phyloP scores from a whole-genome alignment of 2,329 filamentous ascomycete species.

The Diaporthe humulicola region DNA sequence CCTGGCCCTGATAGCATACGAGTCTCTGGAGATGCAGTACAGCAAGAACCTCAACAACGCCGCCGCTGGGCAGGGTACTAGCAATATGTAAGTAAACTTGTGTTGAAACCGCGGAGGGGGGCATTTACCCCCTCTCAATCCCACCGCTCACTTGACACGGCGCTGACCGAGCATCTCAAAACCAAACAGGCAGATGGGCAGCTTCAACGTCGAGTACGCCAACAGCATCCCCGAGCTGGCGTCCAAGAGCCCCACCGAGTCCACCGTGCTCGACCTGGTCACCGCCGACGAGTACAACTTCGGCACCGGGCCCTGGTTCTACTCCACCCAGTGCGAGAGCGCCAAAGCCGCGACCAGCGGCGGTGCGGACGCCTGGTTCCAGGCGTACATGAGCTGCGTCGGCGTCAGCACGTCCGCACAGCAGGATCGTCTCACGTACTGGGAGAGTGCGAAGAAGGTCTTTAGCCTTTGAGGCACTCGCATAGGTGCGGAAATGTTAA shows the following conservation, averaged over 20 bases:
- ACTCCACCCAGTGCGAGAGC: conserved; percentile 57
- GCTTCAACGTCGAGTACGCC: conserved; percentile 63
- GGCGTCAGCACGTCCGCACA: conserved; percentile 47
- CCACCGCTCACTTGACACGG: background rate
- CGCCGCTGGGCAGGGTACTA: conserved; percentile 71
- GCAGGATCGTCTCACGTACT: conserved; percentile 54
- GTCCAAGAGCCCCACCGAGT: conserved; percentile 46
- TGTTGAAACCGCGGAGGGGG: background rate
- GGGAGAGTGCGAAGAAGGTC: conserved; percentile 60
- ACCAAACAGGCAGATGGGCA: conserved; percentile 46
- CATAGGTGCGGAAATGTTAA: background rate
- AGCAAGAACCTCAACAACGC: conserved; percentile 73
- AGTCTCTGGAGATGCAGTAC: conserved; percentile 78
- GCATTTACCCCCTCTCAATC: background rate
- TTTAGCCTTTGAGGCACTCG: conserved; percentile 52
- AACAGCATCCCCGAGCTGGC: conserved; percentile 55
- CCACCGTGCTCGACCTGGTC: conserved; percentile 59
- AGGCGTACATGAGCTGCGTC: conserved; percentile 63
- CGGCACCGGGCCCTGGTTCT: conserved; percentile 65
- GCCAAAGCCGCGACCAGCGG: conserved; percentile 51
- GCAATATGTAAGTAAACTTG: conserved; percentile 47
- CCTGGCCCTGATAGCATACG: conserved; percentile 78
- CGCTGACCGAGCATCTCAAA: conserved; percentile 2
- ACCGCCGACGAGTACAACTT: conserved; percentile 66
- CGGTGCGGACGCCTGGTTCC: conserved; percentile 57